These are phyloP conservation scores for Trichocomaceae sp. DNA, from an alignment of 2,329 filamentous ascomycete genomes.

Conservation along the genomic window DNA sequence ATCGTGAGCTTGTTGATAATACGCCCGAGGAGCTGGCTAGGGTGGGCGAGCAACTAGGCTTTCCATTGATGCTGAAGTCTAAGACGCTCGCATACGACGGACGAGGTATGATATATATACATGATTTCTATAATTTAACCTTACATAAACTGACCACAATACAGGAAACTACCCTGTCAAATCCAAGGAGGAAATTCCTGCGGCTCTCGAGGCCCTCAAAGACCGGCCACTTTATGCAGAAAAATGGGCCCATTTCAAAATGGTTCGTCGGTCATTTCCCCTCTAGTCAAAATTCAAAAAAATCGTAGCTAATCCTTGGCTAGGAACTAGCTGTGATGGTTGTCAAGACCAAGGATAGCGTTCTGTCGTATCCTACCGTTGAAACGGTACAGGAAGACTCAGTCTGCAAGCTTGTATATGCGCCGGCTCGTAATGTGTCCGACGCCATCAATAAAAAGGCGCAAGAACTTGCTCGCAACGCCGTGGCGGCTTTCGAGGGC, in stretches of 20 bases:
- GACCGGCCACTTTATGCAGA: slow-evolving; percentile 74
- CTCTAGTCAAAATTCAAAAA: neutral
- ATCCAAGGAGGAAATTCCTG: slow-evolving; percentile 52
- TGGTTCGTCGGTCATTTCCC: slow-evolving; percentile 32
- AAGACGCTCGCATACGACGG: slow-evolving; percentile 89
- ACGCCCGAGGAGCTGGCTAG: slow-evolving; percentile 56
- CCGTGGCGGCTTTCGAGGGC: slow-evolving; percentile 73
- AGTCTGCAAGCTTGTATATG: slow-evolving; percentile 88
- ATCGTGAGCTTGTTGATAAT: slow-evolving; percentile 57
- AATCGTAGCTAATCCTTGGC: slow-evolving; percentile 12
- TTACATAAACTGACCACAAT: neutral
- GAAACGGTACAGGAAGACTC: slow-evolving; percentile 94
- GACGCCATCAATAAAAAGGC: slow-evolving; percentile 57
- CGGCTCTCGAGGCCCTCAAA: slow-evolving; percentile 64
- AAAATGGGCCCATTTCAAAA: slow-evolving; percentile 76
- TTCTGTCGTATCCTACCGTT: slow-evolving; percentile 76
- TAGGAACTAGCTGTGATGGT: slow-evolving; percentile 89
- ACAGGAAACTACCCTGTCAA: slow-evolving; percentile 60
- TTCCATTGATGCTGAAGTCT: slow-evolving; percentile 88
- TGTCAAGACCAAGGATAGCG: slow-evolving; percentile 71
- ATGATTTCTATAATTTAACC: neutral
- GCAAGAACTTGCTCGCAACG: slow-evolving; percentile 68
- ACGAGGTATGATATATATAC: slow-evolving; percentile 50
- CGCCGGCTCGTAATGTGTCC: slow-evolving; percentile 68
- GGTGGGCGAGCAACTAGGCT: slow-evolving; percentile 61